Evolutionary conservation across 164 flowering plant species (phyloP).

Genomic region (Nymphaea thermarum): DNA sequence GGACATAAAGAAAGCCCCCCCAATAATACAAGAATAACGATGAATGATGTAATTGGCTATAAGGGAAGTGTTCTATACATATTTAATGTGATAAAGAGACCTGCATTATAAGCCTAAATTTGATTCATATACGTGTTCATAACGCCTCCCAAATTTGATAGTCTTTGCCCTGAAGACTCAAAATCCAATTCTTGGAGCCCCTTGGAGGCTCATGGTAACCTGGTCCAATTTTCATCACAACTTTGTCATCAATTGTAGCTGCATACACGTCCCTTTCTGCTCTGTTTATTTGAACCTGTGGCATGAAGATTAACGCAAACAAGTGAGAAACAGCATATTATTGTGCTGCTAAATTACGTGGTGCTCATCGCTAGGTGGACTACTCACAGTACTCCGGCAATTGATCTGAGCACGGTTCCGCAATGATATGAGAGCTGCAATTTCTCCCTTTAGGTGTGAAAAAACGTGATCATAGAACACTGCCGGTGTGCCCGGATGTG

Average conservation of each 20-base stretch:
- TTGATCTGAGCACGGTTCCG: conserved; percentile 60
- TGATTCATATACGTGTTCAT: conserved; percentile 8
- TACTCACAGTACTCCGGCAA: conserved; percentile 80
- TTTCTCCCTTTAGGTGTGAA: conserved; percentile 47
- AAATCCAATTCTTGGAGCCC: conserved; percentile 44
- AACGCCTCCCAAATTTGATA: conserved; percentile 88
- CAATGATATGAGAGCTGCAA: conserved; percentile 51
- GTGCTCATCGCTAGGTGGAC: too few species aligned
- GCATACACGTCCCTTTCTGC: conserved; percentile 89
- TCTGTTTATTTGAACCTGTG: conserved; percentile 61
- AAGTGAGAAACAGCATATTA: neutral
- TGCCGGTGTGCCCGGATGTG: conserved; percentile 97
- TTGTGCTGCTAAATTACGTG: neutral
- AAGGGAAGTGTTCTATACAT: too few species aligned
- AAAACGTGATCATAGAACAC: conserved; percentile 87
- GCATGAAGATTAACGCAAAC: neutral
- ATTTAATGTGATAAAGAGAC: too few species aligned
- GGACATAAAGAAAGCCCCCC: too few species aligned
- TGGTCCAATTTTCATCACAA: conserved; percentile 90
- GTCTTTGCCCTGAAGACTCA: conserved; percentile 59
- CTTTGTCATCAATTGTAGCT: conserved; percentile 70
- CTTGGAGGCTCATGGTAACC: conserved; percentile 75
- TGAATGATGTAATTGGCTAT: too few species aligned
- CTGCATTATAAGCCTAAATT: too few species aligned
- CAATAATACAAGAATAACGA: too few species aligned